Evolutionary conservation across 768 basidiomycete genomes (phyloP).

Genomic region (Terana coerulea): DNA sequence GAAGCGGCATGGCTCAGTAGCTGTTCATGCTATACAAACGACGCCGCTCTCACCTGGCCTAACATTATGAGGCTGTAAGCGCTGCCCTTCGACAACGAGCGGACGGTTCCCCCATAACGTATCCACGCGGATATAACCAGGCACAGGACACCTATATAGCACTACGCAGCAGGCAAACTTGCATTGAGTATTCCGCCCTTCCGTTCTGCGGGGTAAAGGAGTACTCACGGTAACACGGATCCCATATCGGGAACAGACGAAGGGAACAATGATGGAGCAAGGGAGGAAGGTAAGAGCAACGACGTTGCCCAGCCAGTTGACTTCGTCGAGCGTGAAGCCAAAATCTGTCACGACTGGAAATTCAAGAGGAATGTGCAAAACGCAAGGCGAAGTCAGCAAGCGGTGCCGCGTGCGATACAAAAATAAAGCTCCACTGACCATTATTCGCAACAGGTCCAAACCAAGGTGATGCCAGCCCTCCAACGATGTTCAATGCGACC

Average conservation of each 20-base stretch:
- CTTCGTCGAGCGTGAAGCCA: slow-evolving; percentile 61
- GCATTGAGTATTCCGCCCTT: neutral
- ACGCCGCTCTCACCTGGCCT: slow-evolving; percentile 50
- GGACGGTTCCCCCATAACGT: slow-evolving; percentile 65
- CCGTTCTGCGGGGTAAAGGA: neutral
- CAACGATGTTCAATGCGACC: slow-evolving; percentile 59
- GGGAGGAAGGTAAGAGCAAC: slow-evolving; percentile 61
- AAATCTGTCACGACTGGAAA: slow-evolving; percentile 58
- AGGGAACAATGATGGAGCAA: slow-evolving; percentile 54
- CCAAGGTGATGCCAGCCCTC: slow-evolving; percentile 74
- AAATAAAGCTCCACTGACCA: slow-evolving; percentile 43
- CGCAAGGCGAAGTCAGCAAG: neutral
- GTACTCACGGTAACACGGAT: slow-evolving; percentile 58
- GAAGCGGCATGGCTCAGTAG: neutral
- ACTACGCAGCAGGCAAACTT: slow-evolving; percentile 37
- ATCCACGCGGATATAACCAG: slow-evolving; percentile 71
- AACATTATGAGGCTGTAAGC: slow-evolving; percentile 67
- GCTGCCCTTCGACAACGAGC: slow-evolving; percentile 44
- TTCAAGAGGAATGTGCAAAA: neutral
- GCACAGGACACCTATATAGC: slow-evolving; percentile 49
- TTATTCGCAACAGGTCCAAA: slow-evolving; percentile 79
- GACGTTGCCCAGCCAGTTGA: slow-evolving; percentile 81
- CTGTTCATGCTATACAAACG: neutral
- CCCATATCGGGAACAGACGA: slow-evolving; percentile 54
- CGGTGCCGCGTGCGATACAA: neutral